Evolutionary conservation across 2,329 filamentous ascomycete species (phyloP), one percentile per base, ranked within the genome.

Genomic region (Colletotrichum somersetense): DNA sequence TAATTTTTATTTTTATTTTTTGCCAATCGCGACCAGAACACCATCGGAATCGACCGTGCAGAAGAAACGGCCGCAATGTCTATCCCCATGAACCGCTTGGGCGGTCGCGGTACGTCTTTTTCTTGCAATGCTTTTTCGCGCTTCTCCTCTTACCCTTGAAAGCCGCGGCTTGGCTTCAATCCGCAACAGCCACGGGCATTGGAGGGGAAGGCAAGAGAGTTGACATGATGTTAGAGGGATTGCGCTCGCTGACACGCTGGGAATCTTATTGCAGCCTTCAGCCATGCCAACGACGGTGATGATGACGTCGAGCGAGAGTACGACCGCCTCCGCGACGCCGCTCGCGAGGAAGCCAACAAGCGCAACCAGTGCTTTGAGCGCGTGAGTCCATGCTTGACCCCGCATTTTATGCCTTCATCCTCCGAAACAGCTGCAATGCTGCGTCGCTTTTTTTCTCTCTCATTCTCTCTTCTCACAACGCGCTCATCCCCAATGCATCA

Each of bases 311-410:
- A 98, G 85, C 90, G 88, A 76, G 95, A 98, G 84, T 98, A 98
- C 83, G 95, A 98, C 80, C 93, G 94, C 66, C 89, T 98, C 56
- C 94, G 96, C 78, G 91, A 92, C 76, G 88, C 95, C 23, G 96
- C 96, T 23, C 91, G 93, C 74, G 87, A 91, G 77, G 95, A 97
- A 86, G 94, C 92, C 71, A 85, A 87, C 63, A 94, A 96, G 84
- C 92, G 94, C 76, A 89, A 89, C 74, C 87, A 89, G 64, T 97
- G 93, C 84, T 95, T 95, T 79, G 89, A 94, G 74, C 86, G 87
- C 78, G 92, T 93, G 85, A 67, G 85, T 80, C 57, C 55, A 40
- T 44, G 26, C 62, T n/a, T 26, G 5, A 26, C 23, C 14, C 33
- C 46, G 12, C 46, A 12, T 53, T 23, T 62, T 16, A 30, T 58